Conservation (phyloP, 2,329 filamentous ascomycete genomes). For the Mariannaea elegans region DNA sequence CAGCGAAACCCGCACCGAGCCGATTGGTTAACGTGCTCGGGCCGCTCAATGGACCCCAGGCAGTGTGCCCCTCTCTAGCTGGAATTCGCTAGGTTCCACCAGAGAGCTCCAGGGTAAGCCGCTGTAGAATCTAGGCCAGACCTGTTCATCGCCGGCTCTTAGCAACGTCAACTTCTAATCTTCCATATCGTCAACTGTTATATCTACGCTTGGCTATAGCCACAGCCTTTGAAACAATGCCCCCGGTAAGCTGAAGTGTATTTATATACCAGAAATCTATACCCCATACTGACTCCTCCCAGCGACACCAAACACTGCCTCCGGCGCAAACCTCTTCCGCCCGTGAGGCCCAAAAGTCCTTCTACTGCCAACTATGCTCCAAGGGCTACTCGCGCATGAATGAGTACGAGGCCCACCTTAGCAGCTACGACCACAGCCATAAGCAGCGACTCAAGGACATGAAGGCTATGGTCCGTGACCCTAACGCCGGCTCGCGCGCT, state of each 20-base stretch:
- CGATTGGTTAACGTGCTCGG: slow-evolving; percentile 28
- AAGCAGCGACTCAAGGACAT: slow-evolving; percentile 89
- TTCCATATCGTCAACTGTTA: not conserved
- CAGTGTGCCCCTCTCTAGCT: slow-evolving; percentile 1
- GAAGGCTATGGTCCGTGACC: slow-evolving; percentile 82
- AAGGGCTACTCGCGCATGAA: slow-evolving; percentile 97
- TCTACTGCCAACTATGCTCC: slow-evolving; percentile 87
- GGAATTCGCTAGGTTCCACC: not conserved
- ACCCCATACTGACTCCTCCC: slow-evolving; percentile 24
- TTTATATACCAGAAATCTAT: slow-evolving; percentile 51
- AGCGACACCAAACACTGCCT: slow-evolving; percentile 67
- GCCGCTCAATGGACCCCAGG: not conserved
- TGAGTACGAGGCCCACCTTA: slow-evolving; percentile 94
- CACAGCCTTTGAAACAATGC: slow-evolving; percentile 51
- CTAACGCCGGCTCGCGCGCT: slow-evolving; percentile 70
- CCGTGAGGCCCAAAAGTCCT: slow-evolving; percentile 79
- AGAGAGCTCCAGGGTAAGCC: not conserved
- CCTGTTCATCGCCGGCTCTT: too few species aligned
- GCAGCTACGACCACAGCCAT: slow-evolving; percentile 95
- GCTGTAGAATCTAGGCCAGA: too few species aligned
- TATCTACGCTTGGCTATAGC: not conserved
- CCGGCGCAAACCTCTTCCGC: slow-evolving; percentile 70
- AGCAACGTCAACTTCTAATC: not conserved
- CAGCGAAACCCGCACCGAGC: slow-evolving; percentile 28
- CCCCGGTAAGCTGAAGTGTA: slow-evolving; percentile 61